Evolutionary conservation across 805 yeast species (phyloP).

Genomic region (Millerozyma acaciae): DNA sequence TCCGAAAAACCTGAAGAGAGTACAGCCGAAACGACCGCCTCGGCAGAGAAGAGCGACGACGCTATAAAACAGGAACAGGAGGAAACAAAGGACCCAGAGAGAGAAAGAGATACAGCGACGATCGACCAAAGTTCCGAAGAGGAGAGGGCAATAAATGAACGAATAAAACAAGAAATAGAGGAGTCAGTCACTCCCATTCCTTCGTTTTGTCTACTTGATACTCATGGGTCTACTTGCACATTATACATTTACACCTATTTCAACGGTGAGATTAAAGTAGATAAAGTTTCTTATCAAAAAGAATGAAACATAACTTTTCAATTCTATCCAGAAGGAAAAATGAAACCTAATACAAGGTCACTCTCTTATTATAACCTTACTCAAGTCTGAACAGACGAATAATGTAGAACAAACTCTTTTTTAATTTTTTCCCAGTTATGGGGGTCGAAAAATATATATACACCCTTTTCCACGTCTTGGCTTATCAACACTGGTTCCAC

Average conservation of each 20-base stretch:
- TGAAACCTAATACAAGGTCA: slow-evolving; percentile 1
- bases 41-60: slow-evolving; percentile 12
- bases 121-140: slow-evolving; percentile 11
- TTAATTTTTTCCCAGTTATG: slow-evolving; percentile 93
- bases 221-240: slow-evolving; percentile 74
- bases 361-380: background rate
- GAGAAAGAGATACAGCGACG: slow-evolving; percentile 2
- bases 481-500: slow-evolving; percentile 79
- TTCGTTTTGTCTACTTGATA: slow-evolving; percentile 83
- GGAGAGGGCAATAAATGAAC: slow-evolving; percentile 13
- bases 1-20: slow-evolving; percentile 20
- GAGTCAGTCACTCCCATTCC: slow-evolving; percentile 49
- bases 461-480: slow-evolving; percentile 86
- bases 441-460: slow-evolving; percentile 93
- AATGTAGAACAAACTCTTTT: slow-evolving; percentile 55
- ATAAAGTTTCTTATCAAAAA: slow-evolving; percentile 56
- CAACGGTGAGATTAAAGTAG: slow-evolving; percentile 84
- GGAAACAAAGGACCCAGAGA: slow-evolving; percentile 13
- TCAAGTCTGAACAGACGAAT: slow-evolving; percentile 33
- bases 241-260: slow-evolving; percentile 80
- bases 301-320: slow-evolving; percentile 12
- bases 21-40: slow-evolving; percentile 20
- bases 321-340: no score
- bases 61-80: slow-evolving; percentile 3
- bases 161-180: no score